Conservation (phyloP, 176 grass and related monocot species). For the Triticum timopheevii region DNA sequence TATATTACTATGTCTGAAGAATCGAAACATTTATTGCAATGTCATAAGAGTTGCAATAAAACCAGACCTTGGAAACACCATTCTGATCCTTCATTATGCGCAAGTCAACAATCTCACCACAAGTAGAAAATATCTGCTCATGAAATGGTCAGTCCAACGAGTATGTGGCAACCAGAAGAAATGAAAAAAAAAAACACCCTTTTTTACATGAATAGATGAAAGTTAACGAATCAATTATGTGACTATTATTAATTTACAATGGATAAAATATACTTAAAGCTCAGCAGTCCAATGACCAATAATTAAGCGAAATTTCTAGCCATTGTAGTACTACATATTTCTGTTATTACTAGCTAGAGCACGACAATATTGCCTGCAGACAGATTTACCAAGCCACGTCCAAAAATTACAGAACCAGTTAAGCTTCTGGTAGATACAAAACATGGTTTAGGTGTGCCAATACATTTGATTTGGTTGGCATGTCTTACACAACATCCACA, state of each 20-base stretch:
- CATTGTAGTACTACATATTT: not conserved
- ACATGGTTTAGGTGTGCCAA: not conserved
- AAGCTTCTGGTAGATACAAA: not conserved
- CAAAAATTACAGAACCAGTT: not conserved
- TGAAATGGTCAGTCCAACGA: constrained; percentile 19
- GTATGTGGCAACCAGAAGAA: constrained; percentile 1
- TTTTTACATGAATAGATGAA: not conserved
- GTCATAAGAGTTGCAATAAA: not conserved
- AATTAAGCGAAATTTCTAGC: not conserved
- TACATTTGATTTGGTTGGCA: not conserved
- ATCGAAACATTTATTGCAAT: constrained; percentile 11
- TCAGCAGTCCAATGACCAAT: constrained; percentile 13
- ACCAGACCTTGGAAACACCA: constrained; percentile 66
- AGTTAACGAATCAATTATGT: not conserved
- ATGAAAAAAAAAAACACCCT: not conserved
- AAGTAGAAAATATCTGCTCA: constrained; percentile 83
- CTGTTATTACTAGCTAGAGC: not conserved
- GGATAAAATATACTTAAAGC: not conserved
- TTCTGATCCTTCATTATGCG: constrained; percentile 71
- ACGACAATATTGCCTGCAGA: not conserved
- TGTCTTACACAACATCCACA: not conserved
- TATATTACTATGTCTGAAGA: not conserved
- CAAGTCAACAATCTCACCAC: constrained; percentile 61
- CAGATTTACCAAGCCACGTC: not conserved
- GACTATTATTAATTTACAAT: not conserved